Base-by-base conservation (phyloP, 2,329 filamentous ascomycete genomes). In the Colletotrichum tropicale region DNA sequence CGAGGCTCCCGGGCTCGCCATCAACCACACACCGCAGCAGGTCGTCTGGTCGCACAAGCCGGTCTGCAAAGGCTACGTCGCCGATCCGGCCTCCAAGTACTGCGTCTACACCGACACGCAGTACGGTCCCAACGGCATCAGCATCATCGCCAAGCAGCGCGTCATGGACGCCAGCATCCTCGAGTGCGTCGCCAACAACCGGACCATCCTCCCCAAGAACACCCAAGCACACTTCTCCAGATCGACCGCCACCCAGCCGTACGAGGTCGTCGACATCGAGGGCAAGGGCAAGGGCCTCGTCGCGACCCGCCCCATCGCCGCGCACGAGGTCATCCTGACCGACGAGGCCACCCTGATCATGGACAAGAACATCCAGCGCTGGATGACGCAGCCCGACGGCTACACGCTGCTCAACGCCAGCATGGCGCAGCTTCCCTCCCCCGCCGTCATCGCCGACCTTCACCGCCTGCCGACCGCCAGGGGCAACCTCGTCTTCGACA, bases 291-390 rank as follows among this genome's bases (percentile, higher is more conserved):
- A 81, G 30, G 84, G 85, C 2, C 78, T 84, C 7, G 68, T 85
- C 3, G 84, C 85, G 2, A 83, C 77, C 9, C 80, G 83, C 3
- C 73, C 8, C 9, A 85, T 86, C 61, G 74, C 73, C 7, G 78
- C 79, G 8, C 80, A 83, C 5, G 84, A 86, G 71, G 79, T 81
- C 61, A 78, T 86, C 72, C 84, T 87, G 81, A 77, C 80, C 7
- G 84, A 86, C 52, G 79, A 81, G 71, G 83, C 83, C 7, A 78
- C 80, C 1, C 15, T 85, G 7, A 58, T 86, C 24, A 79, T 83
- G 1, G 77, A 81, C 38, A 72, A 80, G 10, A 79, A 81, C 84
- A 84, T 73, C 83, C 82, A 5, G 79, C 77, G 8, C 77, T 80
- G 78, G 84, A 71, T 78, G 76, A 73, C 75, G 79, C 64, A 67